Evolutionary conservation across 2,329 filamentous ascomycete species (phyloP).

Genomic region (Beauveria australis): DNA sequence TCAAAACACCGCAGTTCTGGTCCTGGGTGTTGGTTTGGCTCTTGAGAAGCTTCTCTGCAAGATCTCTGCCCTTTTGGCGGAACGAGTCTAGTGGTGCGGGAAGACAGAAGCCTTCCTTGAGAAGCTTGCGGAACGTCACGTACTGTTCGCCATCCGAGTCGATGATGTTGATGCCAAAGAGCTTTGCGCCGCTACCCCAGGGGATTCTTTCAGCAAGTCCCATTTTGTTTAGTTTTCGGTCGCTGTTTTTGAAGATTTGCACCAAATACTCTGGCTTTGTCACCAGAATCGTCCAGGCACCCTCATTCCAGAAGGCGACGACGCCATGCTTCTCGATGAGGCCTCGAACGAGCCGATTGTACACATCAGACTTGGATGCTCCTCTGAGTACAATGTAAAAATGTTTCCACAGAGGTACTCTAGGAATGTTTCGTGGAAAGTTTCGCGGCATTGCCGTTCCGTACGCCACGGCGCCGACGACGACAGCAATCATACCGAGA

Average conservation of each 20-base stretch:
- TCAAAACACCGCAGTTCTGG: background rate
- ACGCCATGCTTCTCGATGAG: slow-evolving; percentile 3
- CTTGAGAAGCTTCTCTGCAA: background rate
- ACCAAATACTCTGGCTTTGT: background rate
- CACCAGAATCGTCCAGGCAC: background rate
- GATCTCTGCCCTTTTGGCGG: background rate
- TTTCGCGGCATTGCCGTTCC: background rate
- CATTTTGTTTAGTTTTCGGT: background rate
- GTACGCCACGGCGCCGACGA: background rate
- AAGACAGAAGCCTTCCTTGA: background rate
- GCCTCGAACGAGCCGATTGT: background rate
- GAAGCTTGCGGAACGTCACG: background rate
- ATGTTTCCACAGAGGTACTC: background rate
- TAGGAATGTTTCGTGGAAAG: background rate
- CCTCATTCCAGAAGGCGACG: background rate
- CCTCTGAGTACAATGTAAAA: background rate
- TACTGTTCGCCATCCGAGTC: slow-evolving; percentile 1
- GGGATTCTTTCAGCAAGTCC: background rate
- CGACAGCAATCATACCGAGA: background rate
- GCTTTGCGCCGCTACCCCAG: background rate
- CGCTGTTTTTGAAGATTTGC: slow-evolving; percentile 1
- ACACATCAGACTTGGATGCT: background rate
- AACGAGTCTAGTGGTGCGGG: background rate
- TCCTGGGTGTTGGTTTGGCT: background rate
- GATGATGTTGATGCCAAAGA: slow-evolving; percentile 5